These are phyloP conservation scores for Colletotrichum cuscutae DNA, from an alignment of 2,329 filamentous ascomycete species.

Conservation along the genomic window DNA sequence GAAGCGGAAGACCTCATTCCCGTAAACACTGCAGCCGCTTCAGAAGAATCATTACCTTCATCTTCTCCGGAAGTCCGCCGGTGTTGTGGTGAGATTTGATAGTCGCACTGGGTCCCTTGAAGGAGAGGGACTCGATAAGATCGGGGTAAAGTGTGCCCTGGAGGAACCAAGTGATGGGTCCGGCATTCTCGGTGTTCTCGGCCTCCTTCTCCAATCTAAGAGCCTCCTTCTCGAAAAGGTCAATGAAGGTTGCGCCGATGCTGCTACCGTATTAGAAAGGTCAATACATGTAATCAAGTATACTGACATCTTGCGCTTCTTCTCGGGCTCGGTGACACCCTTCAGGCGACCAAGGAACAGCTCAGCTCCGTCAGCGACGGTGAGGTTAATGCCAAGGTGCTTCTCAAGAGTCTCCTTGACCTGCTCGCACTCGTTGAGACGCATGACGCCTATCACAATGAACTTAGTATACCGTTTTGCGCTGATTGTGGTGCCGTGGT, in stretches of 20 bases:
- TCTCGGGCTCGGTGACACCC: constrained; percentile 83
- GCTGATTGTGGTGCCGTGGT: no score
- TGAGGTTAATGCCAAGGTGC: constrained; percentile 90
- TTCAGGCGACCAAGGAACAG: constrained; percentile 81
- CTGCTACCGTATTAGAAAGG: constrained; percentile 21
- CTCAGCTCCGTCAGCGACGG: constrained; percentile 82
- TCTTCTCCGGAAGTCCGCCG: constrained; percentile 51
- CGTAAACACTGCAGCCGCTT: not conserved
- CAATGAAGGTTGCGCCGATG: constrained; percentile 41
- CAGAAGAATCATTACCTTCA: constrained; percentile 32
- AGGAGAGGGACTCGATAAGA: constrained; percentile 35
- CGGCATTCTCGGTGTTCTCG: constrained; percentile 72
- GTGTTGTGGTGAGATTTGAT: constrained; percentile 62
- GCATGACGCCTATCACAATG: constrained; percentile 65
- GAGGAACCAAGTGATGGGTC: constrained; percentile 85
- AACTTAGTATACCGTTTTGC: no score
- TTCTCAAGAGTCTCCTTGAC: constrained; percentile 83
- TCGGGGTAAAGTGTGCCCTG: constrained; percentile 57
- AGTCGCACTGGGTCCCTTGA: constrained; percentile 44
- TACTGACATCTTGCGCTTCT: constrained; percentile 83
- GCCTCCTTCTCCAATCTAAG: constrained; percentile 75
- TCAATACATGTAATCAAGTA: not conserved
- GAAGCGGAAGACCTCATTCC: no score
- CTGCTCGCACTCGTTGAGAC: constrained; percentile 83
- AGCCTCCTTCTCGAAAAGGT: constrained; percentile 65